Conservation (phyloP, 306 rosid species). For the Ziziphus jujuba region DNA sequence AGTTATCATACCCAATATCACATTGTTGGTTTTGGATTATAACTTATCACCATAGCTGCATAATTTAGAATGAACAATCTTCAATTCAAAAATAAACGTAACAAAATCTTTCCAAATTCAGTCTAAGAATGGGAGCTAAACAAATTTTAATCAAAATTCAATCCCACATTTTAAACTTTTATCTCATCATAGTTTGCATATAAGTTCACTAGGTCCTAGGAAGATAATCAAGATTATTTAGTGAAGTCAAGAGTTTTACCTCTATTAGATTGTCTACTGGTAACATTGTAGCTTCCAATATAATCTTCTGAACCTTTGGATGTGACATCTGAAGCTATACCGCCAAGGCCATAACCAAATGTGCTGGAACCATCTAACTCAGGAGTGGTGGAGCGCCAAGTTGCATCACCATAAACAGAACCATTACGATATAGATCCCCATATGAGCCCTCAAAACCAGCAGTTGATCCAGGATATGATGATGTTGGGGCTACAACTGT, state of each 20-base stretch:
- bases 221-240: constrained; percentile 2
- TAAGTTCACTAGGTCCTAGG: constrained; percentile 1
- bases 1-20: neutral
- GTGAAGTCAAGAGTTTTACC: constrained; percentile 51
- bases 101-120: constrained; percentile 17
- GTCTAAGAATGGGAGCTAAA: constrained; percentile 14
- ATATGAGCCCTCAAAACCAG: constrained; percentile 76
- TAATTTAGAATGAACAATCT: constrained; percentile 2
- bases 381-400: constrained; percentile 76
- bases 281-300: constrained; percentile 69
- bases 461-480: constrained; percentile 49
- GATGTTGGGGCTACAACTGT: constrained; percentile 49
- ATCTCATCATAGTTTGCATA: neutral
- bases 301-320: constrained; percentile 64
- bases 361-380: constrained; percentile 73
- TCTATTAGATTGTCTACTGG: constrained; percentile 83
- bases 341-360: constrained; percentile 66
- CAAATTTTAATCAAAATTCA: constrained; percentile 13
- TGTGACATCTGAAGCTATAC: constrained; percentile 60
- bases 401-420: constrained; percentile 59
- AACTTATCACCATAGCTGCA: constrained; percentile 21
- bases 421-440: constrained; percentile 65
- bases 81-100: constrained; percentile 18
- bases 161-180: neutral
- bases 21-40: neutral